Conservation (phyloP, 805 yeast species). For the Yarrowia deformans region DNA sequence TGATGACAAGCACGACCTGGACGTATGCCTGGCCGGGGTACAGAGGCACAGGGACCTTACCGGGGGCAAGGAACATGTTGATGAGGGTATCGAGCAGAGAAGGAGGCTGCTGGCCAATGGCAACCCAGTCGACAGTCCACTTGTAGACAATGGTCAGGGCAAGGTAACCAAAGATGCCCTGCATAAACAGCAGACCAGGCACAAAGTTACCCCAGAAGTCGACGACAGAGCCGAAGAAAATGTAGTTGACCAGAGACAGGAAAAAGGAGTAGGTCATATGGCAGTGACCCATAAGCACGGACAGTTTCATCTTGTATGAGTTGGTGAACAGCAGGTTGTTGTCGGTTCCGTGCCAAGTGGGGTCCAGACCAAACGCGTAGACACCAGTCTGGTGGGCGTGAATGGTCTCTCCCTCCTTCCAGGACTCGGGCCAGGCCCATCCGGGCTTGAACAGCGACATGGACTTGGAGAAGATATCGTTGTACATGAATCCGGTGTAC, state of each 20-base stretch:
- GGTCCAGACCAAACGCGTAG: conserved; percentile 88
- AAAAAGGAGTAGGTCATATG: conserved; percentile 92
- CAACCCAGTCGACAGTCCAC: conserved; percentile 94
- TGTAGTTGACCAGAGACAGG: conserved; percentile 83
- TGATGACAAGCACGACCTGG: conserved; percentile 71
- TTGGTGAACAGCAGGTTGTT: conserved; percentile 88
- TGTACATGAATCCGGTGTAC: conserved; percentile 93
- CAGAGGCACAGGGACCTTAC: conserved; percentile 78
- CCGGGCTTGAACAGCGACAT: conserved; percentile 88
- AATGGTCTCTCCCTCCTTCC: conserved; percentile 72
- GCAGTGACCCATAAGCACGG: conserved; percentile 89
- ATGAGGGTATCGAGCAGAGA: conserved; percentile 93
- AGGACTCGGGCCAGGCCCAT: conserved; percentile 89
- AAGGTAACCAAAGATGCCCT: conserved; percentile 92
- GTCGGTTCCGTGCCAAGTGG: conserved; percentile 97
- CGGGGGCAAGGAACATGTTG: conserved; percentile 94
- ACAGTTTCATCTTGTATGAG: conserved; percentile 96
- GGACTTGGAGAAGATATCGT: conserved; percentile 90
- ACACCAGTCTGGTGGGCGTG: conserved; percentile 71
- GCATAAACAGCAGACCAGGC: conserved; percentile 95
- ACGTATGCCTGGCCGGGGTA: conserved; percentile 80
- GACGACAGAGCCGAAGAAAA: conserved; percentile 69
- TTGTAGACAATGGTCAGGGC: conserved; percentile 86
- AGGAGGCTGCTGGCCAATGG: conserved; percentile 80
- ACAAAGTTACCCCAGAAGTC: conserved; percentile 92